Conservation (phyloP, 2,329 filamentous ascomycete genomes). For the Pestalotiopsis sp. region DNA sequence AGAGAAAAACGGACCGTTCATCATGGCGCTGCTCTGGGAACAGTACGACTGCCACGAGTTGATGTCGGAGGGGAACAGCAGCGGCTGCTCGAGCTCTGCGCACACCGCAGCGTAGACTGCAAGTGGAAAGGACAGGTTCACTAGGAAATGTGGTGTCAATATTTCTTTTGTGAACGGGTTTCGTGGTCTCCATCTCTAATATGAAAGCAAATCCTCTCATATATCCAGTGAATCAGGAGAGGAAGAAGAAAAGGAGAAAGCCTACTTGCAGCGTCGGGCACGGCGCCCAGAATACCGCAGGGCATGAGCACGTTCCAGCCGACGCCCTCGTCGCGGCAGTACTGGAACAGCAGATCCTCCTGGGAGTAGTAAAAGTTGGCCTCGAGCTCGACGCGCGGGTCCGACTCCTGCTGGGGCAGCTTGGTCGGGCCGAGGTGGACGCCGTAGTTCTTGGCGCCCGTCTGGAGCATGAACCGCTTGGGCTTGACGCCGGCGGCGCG, state of each 20-base stretch:
- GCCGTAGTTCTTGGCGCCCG: conserved; percentile 56
- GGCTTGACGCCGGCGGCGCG: conserved; percentile 41
- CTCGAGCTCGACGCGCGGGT: conserved; percentile 44
- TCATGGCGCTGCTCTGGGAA: conserved; percentile 31
- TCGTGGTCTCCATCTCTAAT: no score
- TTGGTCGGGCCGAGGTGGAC: conserved; percentile 48
- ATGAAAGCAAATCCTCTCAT: no score
- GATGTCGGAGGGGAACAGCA: conserved; percentile 48
- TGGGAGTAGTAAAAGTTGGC: conserved; percentile 60
- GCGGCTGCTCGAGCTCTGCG: conserved; percentile 39
- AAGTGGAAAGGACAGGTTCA: conserved; percentile 51
- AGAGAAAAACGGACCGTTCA: conserved; percentile 37
- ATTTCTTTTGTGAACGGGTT: neutral
- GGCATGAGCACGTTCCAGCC: conserved; percentile 52
- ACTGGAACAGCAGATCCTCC: conserved; percentile 50
- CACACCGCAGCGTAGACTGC: conserved; percentile 53
- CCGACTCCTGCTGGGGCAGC: conserved; percentile 47
- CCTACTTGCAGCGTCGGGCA: conserved; percentile 45
- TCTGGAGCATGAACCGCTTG: conserved; percentile 51
- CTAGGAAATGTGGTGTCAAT: neutral
- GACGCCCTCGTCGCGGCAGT: conserved; percentile 39
- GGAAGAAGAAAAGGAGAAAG: neutral
- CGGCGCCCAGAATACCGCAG: conserved; percentile 50
- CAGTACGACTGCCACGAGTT: conserved; percentile 42
- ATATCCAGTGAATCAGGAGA: no score